Evolutionary conservation across 2,329 filamentous ascomycete genomes (phyloP).

Genomic region (Orbilia brochopaga): DNA sequence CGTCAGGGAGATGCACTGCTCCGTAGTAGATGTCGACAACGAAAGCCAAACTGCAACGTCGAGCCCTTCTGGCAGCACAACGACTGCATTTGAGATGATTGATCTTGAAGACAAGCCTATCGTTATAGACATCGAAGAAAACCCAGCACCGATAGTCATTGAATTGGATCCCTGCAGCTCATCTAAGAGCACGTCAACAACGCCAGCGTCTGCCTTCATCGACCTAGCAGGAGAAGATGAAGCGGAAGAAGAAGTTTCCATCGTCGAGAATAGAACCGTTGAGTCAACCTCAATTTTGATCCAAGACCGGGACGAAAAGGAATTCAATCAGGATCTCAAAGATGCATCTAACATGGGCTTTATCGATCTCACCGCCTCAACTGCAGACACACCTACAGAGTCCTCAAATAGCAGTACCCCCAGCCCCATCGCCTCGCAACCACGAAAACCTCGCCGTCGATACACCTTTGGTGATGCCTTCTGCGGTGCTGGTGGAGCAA

Average conservation of each 20-base stretch:
- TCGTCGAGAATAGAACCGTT: too few relatives aligned
- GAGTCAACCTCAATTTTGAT: not conserved
- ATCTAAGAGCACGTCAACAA: too few relatives aligned
- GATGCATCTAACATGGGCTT: not conserved
- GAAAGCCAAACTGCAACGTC: not conserved
- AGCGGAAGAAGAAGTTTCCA: too few relatives aligned
- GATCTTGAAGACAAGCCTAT: not conserved
- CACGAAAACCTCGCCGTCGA: conserved; percentile 52
- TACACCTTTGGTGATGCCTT: conserved; percentile 76
- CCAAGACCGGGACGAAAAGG: not conserved
- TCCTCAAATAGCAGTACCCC: not conserved
- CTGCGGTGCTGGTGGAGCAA: conserved; percentile 74
- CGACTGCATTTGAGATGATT: not conserved
- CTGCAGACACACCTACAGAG: not conserved
- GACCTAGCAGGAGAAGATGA: too few relatives aligned
- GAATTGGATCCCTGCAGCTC: not conserved
- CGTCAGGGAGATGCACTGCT: not conserved
- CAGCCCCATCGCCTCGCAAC: not conserved
- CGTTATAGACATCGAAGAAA: not conserved
- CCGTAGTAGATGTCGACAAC: not conserved
- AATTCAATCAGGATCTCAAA: not conserved
- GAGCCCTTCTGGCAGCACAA: not conserved
- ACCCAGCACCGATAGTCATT: conserved; percentile 11
- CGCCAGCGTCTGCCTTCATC: too few relatives aligned
- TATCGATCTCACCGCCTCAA: conserved; percentile 4